Conservation (phyloP, 257 asterid species). For the Henckelia pumila region DNA sequence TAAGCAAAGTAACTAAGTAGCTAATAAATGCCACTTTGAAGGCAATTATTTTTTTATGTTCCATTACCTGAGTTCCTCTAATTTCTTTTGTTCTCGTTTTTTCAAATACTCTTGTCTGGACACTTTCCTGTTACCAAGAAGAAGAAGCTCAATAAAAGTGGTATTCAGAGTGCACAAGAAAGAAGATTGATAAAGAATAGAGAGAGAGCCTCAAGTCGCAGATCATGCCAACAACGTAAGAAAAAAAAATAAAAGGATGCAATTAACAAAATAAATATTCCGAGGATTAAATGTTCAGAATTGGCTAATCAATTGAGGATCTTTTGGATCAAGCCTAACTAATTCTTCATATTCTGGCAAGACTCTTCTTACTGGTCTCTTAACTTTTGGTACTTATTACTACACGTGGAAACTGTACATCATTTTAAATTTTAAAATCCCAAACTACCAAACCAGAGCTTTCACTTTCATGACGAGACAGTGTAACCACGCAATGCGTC, state of each 20-base stretch:
- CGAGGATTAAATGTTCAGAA: background rate
- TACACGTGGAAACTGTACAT: background rate
- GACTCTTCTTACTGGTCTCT: background rate
- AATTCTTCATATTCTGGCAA: background rate
- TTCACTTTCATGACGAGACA: background rate
- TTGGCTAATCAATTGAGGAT: background rate
- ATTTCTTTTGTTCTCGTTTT: constrained; percentile 91
- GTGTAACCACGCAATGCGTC: background rate
- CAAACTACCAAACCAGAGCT: background rate
- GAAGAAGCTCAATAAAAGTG: constrained; percentile 14
- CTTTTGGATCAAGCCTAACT: background rate
- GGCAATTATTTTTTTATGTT: constrained; percentile 16
- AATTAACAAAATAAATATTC: constrained; percentile 5
- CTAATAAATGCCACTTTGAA: constrained; percentile 4
- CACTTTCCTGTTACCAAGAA: constrained; percentile 47
- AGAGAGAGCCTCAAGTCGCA: background rate
- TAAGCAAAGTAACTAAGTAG: constrained; percentile 9
- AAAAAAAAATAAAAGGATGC: background rate
- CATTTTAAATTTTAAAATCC: background rate
- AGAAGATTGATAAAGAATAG: background rate
- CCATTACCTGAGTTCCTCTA: constrained; percentile 76
- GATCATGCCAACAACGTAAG: background rate
- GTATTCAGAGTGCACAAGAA: constrained; percentile 22
- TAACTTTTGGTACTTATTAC: too few relatives aligned
- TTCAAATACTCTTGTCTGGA: constrained; percentile 88